A percentile compares a stretch with the other conserved stretches of the same genome.
Conservation (phyloP, 768 basidiomycete species). For the Tricholoma sp. region DNA sequence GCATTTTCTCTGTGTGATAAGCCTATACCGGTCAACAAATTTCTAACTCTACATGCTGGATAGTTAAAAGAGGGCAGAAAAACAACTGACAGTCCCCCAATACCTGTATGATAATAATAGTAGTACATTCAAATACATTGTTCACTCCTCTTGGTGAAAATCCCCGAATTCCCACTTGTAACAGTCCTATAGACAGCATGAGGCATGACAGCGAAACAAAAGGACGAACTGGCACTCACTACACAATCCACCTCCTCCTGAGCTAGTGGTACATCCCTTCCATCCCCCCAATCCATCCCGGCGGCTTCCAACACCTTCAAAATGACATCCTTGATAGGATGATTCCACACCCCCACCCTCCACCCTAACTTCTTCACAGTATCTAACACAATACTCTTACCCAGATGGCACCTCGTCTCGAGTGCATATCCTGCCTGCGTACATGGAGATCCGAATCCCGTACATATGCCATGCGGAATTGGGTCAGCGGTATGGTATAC, state of each 20-base stretch:
- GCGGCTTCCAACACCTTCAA: conserved; percentile 49
- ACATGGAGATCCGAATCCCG: conserved; percentile 70
- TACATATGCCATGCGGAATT: conserved; percentile 82
- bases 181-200: conserved; percentile 51
- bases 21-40: too few relatives aligned
- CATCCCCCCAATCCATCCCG: conserved; percentile 47
- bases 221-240: conserved; percentile 26
- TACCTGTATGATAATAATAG: background rate
- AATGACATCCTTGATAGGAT: conserved; percentile 68
- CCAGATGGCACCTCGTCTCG: conserved; percentile 85
- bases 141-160: conserved; percentile 20
- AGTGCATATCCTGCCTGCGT: conserved; percentile 83
- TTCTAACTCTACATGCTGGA: too few relatives aligned
- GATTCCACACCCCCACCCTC: conserved; percentile 75
- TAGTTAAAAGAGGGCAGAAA: too few relatives aligned
- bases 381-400: conserved; percentile 85
- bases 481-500: conserved; percentile 93
- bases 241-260: conserved; percentile 61
- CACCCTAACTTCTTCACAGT: conserved; percentile 79
- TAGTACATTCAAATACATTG: background rate
- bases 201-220: background rate
- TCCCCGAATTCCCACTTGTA: conserved; percentile 71
- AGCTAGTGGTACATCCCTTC: conserved; percentile 52
- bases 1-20: too few relatives aligned
- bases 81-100: too few relatives aligned